Conservation (phyloP, 441 rosid species). For the Populus trichocarpa region DNA sequence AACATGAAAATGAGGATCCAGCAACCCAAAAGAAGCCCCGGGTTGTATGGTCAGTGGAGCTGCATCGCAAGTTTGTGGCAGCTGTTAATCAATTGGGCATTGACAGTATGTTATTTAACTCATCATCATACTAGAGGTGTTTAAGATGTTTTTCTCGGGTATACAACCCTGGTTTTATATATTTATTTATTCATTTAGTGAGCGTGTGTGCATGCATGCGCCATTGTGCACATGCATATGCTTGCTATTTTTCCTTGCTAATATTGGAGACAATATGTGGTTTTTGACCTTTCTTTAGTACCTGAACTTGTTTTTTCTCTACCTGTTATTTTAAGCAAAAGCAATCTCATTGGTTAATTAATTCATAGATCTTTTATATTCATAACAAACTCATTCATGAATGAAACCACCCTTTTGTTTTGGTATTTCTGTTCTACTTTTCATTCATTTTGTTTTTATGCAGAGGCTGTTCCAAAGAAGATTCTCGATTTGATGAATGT, state of each 20-base stretch:
- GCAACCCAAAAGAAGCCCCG: conserved; percentile 78
- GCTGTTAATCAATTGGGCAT: conserved; percentile 89
- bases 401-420: conserved; percentile 1
- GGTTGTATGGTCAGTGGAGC: conserved; percentile 91
- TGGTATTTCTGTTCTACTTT: neutral
- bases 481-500: conserved; percentile 93
- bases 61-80: conserved; percentile 81
- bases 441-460: conserved; percentile 14
- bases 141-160: neutral
- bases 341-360: neutral
- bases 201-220: neutral
- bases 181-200: neutral
- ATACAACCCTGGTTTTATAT: neutral
- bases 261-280: neutral
- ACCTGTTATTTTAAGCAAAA: conserved; percentile 2
- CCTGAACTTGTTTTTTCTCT: neutral
- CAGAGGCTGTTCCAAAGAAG: conserved; percentile 98
- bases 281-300: neutral
- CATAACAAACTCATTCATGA: neutral
- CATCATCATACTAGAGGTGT: conserved; percentile 11
- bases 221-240: neutral
- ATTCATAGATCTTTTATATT: neutral
- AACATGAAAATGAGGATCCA: conserved; percentile 71
- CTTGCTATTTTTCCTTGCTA: neutral
- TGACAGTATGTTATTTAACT: conserved; percentile 60